Evolutionary conservation across 2,329 filamentous ascomycete species (phyloP).

Genomic region (Metarhizium album): DNA sequence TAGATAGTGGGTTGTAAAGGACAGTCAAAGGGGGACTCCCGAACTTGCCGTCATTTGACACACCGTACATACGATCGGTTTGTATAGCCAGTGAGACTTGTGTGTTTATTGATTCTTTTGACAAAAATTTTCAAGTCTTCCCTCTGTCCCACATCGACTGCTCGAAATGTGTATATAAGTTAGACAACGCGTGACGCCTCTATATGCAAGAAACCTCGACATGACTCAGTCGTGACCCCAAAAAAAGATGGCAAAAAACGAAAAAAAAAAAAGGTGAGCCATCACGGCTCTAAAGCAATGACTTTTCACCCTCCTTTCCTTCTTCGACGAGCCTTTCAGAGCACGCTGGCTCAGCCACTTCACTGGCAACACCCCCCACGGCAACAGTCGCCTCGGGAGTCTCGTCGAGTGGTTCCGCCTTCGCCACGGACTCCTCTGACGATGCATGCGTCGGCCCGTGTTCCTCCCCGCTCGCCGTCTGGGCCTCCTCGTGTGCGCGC

Average conservation of each 20-base stretch:
- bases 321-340: neutral
- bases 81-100: neutral
- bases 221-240: neutral
- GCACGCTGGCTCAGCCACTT: neutral
- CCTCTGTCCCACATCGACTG: neutral
- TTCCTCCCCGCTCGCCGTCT: neutral
- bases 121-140: neutral
- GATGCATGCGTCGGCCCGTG: too few species aligned
- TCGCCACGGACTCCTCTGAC: neutral
- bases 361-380: neutral
- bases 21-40: neutral
- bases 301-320: neutral
- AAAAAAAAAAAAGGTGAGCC: neutral
- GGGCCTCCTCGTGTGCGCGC: neutral
- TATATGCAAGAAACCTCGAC: neutral
- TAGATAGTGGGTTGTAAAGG: slow-evolving; percentile 40
- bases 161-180: neutral
- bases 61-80: too few species aligned
- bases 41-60: too few species aligned
- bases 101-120: neutral
- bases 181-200: neutral
- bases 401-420: neutral
- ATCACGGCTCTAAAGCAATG: neutral
- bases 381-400: neutral
- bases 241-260: neutral